Evolutionary conservation across 2,329 filamentous ascomycete genomes (phyloP).

Genomic region (Colletotrichum sp.): DNA sequence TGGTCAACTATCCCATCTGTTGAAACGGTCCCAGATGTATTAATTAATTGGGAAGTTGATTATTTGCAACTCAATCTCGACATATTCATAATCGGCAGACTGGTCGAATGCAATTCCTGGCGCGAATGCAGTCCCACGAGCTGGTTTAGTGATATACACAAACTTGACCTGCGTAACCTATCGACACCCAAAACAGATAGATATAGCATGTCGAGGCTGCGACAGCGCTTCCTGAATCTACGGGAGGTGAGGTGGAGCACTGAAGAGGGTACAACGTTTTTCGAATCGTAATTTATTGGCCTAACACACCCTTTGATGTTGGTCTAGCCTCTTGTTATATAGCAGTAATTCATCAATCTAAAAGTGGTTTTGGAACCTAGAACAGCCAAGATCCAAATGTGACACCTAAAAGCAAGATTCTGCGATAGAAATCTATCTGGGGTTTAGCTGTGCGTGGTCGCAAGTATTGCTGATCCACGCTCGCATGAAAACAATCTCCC

Average conservation of each 20-base stretch:
- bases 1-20: too few species aligned
- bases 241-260: not conserved
- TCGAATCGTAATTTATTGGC: not conserved
- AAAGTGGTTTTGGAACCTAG: not conserved
- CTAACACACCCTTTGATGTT: not conserved
- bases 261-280: not conserved
- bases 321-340: not conserved
- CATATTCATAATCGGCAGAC: fast-evolving
- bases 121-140: too few species aligned
- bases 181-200: not conserved
- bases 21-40: too few species aligned
- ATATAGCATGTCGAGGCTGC: too few species aligned
- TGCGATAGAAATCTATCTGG: not conserved
- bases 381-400: not conserved
- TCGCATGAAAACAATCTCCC: not conserved
- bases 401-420: not conserved
- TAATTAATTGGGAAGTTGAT: too few species aligned
- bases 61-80: too few species aligned
- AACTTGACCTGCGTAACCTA: not conserved
- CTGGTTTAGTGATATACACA: not conserved
- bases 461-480: not conserved
- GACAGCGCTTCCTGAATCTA: not conserved
- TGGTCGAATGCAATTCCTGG: too few species aligned
- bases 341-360: not conserved
- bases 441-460: not conserved